Conservation (phyloP, 2,329 filamentous ascomycete species). For the Ceratocystis huliohia region DNA sequence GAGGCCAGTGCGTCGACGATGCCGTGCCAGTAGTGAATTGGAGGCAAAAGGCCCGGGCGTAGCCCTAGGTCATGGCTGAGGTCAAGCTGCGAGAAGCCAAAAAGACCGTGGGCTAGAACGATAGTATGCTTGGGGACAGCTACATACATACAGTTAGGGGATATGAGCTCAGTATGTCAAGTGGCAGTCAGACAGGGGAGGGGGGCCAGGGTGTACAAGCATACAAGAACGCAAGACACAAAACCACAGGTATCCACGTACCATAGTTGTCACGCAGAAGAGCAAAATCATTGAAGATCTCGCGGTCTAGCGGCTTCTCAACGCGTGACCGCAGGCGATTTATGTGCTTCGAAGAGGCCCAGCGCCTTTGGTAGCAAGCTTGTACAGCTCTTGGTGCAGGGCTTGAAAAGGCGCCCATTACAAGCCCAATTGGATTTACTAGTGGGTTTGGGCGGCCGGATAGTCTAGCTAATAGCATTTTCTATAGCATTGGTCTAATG, state of each 20-base stretch:
- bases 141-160: slow-evolving; percentile 12
- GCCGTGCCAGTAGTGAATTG: slow-evolving; percentile 52
- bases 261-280: slow-evolving; percentile 18
- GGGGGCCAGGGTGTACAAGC: no score
- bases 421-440: no score
- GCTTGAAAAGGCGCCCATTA: background rate
- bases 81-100: slow-evolving; percentile 49
- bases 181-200: no score
- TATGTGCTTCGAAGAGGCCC: background rate
- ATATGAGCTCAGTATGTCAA: background rate
- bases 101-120: slow-evolving; percentile 51
- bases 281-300: slow-evolving; percentile 21
- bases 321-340: background rate
- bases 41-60: slow-evolving; percentile 32
- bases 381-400: background rate
- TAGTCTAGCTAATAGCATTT: background rate
- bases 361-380: background rate
- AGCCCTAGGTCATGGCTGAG: slow-evolving; percentile 25
- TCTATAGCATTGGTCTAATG: background rate
- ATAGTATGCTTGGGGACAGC: slow-evolving; percentile 43
- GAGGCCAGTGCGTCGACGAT: slow-evolving; percentile 45
- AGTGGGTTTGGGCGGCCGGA: background rate
- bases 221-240: no score
- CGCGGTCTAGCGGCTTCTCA: slow-evolving; percentile 17
- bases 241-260: background rate